Evolutionary conservation across 352 stramenopile species (phyloP).

Genomic region (Phytopythium delawarense): DNA sequence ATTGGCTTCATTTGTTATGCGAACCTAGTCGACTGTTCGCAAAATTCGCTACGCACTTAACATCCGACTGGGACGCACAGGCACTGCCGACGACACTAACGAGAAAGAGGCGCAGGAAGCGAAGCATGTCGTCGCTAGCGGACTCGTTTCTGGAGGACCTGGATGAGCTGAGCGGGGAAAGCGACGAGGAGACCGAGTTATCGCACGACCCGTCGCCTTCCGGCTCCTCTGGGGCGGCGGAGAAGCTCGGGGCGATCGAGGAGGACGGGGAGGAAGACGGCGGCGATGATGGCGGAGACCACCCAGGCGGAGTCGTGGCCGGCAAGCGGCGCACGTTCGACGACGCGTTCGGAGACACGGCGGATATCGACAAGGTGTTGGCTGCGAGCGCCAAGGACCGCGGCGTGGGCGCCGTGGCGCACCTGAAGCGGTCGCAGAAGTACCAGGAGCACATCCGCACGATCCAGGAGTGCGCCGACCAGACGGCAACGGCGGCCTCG

Average conservation of each 20-base stretch:
- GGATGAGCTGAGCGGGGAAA: slow-evolving; percentile 82
- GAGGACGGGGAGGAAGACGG: slow-evolving; percentile 13
- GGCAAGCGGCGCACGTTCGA: slow-evolving; percentile 17
- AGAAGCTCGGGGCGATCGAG: not conserved
- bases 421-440: slow-evolving; percentile 68
- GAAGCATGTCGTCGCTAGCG: slow-evolving; percentile 74
- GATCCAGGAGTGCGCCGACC: slow-evolving; percentile 50
- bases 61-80: not conserved
- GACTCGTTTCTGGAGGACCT: slow-evolving; percentile 89
- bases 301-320: slow-evolving; percentile 20
- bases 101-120: not conserved
- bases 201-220: slow-evolving; percentile 7
- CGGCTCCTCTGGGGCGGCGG: not conserved
- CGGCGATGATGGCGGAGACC: slow-evolving; percentile 14
- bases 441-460: slow-evolving; percentile 70
- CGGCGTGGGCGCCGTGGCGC: slow-evolving; percentile 53
- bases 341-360: slow-evolving; percentile 13
- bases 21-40: not conserved
- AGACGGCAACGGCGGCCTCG: not conserved
- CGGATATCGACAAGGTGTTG: slow-evolving; percentile 36
- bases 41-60: not conserved
- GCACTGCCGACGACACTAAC: not conserved
- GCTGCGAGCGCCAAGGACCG: slow-evolving; percentile 40
- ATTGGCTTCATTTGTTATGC: not conserved
- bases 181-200: slow-evolving; percentile 64